Base-by-base conservation (phyloP, 169 alveolate species). In the Besnoitia besnoiti region DNA sequence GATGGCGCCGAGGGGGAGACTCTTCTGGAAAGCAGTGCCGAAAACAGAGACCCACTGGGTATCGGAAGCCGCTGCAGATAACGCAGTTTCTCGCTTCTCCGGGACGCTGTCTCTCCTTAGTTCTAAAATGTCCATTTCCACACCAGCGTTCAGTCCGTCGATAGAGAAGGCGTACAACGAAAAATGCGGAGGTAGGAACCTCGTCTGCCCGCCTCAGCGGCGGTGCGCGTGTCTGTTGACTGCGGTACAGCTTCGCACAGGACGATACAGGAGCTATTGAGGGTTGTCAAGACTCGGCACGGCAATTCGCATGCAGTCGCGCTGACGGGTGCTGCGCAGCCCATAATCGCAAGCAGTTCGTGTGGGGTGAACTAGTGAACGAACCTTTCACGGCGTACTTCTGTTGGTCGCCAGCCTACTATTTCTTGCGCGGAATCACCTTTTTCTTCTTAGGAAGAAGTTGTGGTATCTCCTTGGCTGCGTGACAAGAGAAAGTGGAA, bases 391-490 rank as follows among this genome's bases (percentile, higher is more conserved):
- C 73, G 16, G 16, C 73, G 16, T 55, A 55, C 73, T 55, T 55
- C 73, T 55, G 73, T 55, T 33, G 73, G 27, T 55, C 27, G 35
- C 73, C 73, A 33, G 73, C 27, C 73, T 55, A 33, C 30, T 55
- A 55, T 55, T 8, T 55, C 27, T 55, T 55, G 73, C 73, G 73
- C 73, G 73, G 73, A 55, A 55, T 55, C 73, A 7, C 73, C 73
- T 55, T 55, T 55, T 55, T 55, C 73, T 55, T 55, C 73, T 55
- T 55, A 33, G 73, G 73, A 55, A 55, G 73, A 55, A 55, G 73
- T 55, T 55, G 33, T 55, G 73, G 73, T 27, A 55, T 55, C 73
- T 33, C 73, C 35, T 55, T 55, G 35, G 73, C 73, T 21, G 73
- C 35, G 16, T 55, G 73, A 55, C 73, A 55, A 55, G 73, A 55